Conservation (phyloP, 2,329 filamentous ascomycete species). For the Penicillium verrucosum region DNA sequence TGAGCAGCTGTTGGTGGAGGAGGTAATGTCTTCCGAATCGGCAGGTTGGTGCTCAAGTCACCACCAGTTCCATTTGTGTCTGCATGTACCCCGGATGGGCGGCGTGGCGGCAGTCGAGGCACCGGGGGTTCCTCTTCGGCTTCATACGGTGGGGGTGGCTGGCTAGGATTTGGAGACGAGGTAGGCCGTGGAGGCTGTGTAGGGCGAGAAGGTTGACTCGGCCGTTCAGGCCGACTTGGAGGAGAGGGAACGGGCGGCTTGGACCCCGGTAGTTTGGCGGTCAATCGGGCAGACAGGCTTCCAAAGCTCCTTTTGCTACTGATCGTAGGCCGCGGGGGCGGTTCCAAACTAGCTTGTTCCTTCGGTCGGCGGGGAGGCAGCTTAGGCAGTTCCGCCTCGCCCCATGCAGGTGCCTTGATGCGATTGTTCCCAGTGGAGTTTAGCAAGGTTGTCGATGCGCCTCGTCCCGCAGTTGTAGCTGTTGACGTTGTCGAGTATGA, state of each 20-base stretch:
- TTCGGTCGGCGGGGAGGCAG: slow-evolving; percentile 50
- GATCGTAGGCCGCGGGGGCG: slow-evolving; percentile 24
- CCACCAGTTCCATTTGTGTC: slow-evolving; percentile 15
- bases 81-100: slow-evolving; percentile 21
- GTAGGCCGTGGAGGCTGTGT: slow-evolving; percentile 11
- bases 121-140: slow-evolving; percentile 16
- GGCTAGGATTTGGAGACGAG: slow-evolving; percentile 11
- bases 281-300: slow-evolving; percentile 15
- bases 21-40: slow-evolving; percentile 33
- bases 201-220: slow-evolving; percentile 3
- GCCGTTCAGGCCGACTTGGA: neutral
- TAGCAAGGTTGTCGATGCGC: slow-evolving; percentile 32
- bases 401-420: slow-evolving; percentile 56
- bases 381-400: slow-evolving; percentile 53
- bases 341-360: slow-evolving; percentile 23
- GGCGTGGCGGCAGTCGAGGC: slow-evolving; percentile 24
- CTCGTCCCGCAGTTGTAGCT: slow-evolving; percentile 39
- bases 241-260: slow-evolving; percentile 1
- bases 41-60: slow-evolving; percentile 16
- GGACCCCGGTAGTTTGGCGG: slow-evolving; percentile 5
- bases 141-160: neutral
- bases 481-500: slow-evolving; percentile 48
- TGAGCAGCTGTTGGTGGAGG: slow-evolving; percentile 31
- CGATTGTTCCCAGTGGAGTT: slow-evolving; percentile 32
- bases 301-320: slow-evolving; percentile 15